These are phyloP conservation scores for Tylopilus subfusipes DNA, from an alignment of 768 basidiomycete genomes.

Conservation along the genomic window DNA sequence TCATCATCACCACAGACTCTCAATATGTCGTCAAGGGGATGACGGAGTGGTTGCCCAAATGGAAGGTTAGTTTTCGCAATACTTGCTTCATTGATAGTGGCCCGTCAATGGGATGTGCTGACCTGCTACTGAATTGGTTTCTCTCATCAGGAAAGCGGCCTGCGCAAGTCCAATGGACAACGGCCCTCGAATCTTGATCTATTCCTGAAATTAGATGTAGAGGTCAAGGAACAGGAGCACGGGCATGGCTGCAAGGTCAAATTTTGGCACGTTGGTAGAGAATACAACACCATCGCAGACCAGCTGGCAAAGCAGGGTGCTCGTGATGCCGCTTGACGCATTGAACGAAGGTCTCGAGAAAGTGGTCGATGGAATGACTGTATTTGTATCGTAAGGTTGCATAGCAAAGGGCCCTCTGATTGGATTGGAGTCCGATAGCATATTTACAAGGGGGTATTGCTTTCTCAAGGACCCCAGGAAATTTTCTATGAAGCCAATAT, in stretches of 20 bases:
- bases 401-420: too few species aligned
- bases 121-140: too few species aligned
- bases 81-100: too few species aligned
- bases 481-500: too few species aligned
- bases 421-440: too few species aligned
- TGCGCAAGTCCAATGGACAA: not conserved
- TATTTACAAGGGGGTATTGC: too few species aligned
- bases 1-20: conserved; percentile 3
- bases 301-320: conserved; percentile 12
- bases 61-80: conserved; percentile 1
- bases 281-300: conserved; percentile 25
- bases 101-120: too few species aligned
- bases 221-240: not conserved
- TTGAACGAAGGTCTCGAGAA: not conserved
- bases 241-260: conserved; percentile 9
- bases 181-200: conserved; percentile 8
- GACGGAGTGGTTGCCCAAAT: conserved; percentile 5
- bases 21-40: conserved; percentile 9
- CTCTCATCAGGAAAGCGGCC: not conserved
- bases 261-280: conserved; percentile 26
- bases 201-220: not conserved
- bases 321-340: not conserved
- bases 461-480: too few species aligned
- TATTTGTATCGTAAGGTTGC: too few species aligned
- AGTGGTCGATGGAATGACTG: not conserved